Evolutionary conservation across 805 yeast species (phyloP).

Genomic region (Candida oleophila): DNA sequence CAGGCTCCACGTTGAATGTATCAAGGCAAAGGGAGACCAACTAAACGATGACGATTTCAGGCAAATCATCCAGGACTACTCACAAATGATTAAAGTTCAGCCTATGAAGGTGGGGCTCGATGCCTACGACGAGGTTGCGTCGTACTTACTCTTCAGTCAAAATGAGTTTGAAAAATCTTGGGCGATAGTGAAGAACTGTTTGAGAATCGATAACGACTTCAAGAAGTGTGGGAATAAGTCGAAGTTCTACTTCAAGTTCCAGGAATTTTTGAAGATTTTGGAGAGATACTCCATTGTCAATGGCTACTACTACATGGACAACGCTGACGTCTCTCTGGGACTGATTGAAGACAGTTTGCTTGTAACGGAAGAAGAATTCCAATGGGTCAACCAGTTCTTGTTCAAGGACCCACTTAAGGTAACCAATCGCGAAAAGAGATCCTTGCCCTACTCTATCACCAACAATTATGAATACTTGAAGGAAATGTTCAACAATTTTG

Average conservation of each 20-base stretch:
- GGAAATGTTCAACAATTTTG: constrained; percentile 33
- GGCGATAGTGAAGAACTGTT: constrained; percentile 59
- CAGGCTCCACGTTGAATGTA: constrained; percentile 28
- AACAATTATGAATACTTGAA: constrained; percentile 44
- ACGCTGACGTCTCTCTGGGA: constrained; percentile 16
- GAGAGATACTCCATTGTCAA: constrained; percentile 44
- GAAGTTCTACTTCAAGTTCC: constrained; percentile 50
- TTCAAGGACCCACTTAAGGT: constrained; percentile 26
- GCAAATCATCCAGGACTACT: constrained; percentile 23
- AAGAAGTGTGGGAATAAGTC: constrained; percentile 55
- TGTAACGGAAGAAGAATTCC: constrained; percentile 20
- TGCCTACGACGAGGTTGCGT: constrained; percentile 24
- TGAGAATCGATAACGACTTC: constrained; percentile 76
- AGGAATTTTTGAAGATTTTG: constrained; percentile 34
- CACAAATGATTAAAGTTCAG: constrained; percentile 24
- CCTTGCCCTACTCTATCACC: constrained; percentile 30
- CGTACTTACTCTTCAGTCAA: constrained; percentile 46
- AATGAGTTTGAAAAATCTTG: constrained; percentile 53
- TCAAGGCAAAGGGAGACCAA: constrained; percentile 12
- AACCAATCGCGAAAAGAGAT: constrained; percentile 24
- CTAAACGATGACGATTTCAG: constrained; percentile 8
- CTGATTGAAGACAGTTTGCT: constrained; percentile 8
- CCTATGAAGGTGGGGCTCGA: constrained; percentile 23
- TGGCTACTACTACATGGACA: constrained; percentile 30
- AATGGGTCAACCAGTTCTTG: constrained; percentile 21